phyloP scores from a whole-genome alignment of 768 basidiomycete genomes.

The Tricholoma hemisulphureum region DNA sequence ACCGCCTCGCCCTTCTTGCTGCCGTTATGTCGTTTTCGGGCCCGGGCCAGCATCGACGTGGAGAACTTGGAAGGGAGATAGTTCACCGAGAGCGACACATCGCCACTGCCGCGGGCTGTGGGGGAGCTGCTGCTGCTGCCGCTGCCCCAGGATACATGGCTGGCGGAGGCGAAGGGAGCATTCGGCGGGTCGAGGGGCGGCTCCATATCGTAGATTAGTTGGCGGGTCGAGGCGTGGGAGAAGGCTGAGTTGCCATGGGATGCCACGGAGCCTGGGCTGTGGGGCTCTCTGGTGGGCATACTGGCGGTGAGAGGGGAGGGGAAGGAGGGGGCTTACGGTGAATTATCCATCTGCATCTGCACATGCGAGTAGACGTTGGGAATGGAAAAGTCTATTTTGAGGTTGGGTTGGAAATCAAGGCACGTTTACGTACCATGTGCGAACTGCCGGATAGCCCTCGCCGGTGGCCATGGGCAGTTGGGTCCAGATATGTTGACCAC shows the following conservation, averaged over 20 bases:
- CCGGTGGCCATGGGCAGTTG: too few species aligned
- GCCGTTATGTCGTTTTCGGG: conserved; percentile 27
- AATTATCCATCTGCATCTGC: conserved; percentile 14
- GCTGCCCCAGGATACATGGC: conserved; percentile 1
- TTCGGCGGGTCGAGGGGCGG: conserved; percentile 38
- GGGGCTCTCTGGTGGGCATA: conserved; percentile 17
- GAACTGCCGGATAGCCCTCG: too few species aligned
- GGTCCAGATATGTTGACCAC: too few species aligned
- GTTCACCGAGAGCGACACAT: conserved; percentile 42
- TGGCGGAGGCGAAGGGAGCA: conserved; percentile 33
- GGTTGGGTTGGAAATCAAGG: too few species aligned
- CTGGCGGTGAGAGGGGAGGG: conserved; percentile 7
- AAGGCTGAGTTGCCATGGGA: conserved; percentile 39
- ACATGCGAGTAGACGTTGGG: too few species aligned
- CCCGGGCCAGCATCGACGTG: conserved; percentile 35
- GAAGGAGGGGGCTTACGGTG: conserved; percentile 18
- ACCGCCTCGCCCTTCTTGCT: conserved; percentile 9
- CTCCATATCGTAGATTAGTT: conserved; percentile 42
- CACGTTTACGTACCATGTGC: too few species aligned
- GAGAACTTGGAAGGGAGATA: conserved; percentile 71
- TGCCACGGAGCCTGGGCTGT: conserved; percentile 38
- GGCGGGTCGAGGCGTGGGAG: conserved; percentile 48
- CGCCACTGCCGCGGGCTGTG: conserved; percentile 25
- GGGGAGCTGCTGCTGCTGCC: conserved; percentile 3
- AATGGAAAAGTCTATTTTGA: too few species aligned